A percentile compares a stretch with the other conserved stretches of the same genome.
Evolutionary conservation across 306 rosid genomes (phyloP).

Genomic region (Sesbania bispinosa): DNA sequence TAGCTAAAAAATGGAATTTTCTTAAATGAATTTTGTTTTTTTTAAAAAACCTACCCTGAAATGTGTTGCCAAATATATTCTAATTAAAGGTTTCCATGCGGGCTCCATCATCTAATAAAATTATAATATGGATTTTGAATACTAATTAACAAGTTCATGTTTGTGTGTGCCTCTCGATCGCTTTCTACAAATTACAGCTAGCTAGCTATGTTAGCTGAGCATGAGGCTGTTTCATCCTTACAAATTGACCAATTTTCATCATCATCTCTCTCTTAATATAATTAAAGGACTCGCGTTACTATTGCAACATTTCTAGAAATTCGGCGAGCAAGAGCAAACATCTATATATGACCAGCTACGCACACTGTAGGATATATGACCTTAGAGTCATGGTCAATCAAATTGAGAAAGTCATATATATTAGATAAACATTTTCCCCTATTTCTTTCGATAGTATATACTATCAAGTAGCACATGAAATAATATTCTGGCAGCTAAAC

Average conservation of each 20-base stretch:
- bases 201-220: conserved; percentile 4
- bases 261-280: too few relatives aligned
- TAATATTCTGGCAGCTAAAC: conserved; percentile 7
- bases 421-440: background rate
- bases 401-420: background rate
- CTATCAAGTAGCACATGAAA: conserved; percentile 8
- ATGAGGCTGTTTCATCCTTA: background rate
- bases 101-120: too few relatives aligned
- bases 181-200: conserved; percentile 37
- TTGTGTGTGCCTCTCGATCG: conserved; percentile 19
- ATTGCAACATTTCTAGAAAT: conserved; percentile 24
- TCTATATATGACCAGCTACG: background rate
- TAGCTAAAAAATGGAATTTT: too few relatives aligned
- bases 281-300: too few relatives aligned
- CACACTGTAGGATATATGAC: conserved; percentile 12
- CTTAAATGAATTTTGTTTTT: too few relatives aligned
- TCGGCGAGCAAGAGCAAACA: conserved; percentile 19
- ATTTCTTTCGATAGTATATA: background rate
- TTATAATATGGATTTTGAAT: conserved; percentile 2
- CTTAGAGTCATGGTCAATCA: background rate
- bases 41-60: too few relatives aligned
- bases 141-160: background rate
- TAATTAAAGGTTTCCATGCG: too few relatives aligned
- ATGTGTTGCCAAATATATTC: too few relatives aligned
- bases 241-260: conserved; percentile 30